A percentile compares a stretch with the other conserved stretches of the same genome.
Conservation (phyloP, 768 basidiomycete species). For the Rhodosporidiobolus odoratus region DNA sequence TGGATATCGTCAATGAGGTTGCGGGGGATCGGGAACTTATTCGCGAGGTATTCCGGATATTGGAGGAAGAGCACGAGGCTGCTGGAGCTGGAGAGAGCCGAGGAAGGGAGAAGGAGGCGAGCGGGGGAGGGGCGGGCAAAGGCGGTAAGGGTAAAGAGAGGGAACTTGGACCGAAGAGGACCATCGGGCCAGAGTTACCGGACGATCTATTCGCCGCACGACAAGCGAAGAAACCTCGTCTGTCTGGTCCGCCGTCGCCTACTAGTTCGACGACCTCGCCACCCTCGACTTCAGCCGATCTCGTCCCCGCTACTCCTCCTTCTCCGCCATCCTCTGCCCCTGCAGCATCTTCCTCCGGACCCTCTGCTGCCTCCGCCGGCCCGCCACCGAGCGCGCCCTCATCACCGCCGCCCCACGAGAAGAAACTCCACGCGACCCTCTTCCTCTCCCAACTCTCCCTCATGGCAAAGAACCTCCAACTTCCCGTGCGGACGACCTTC, state of each 20-base stretch:
- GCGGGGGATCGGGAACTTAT: conserved; percentile 72
- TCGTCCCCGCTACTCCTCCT: background rate
- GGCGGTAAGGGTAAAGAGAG: conserved; percentile 33
- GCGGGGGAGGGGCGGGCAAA: background rate
- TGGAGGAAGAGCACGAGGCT: conserved; percentile 43
- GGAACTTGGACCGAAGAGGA: conserved; percentile 44
- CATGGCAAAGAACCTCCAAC: conserved; percentile 95
- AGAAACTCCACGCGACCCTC: conserved; percentile 66
- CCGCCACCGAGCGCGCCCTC: background rate
- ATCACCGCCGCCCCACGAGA: background rate
- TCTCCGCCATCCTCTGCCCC: background rate
- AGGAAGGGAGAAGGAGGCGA: conserved; percentile 45
- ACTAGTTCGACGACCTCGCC: background rate
- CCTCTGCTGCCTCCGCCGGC: conserved; percentile 7
- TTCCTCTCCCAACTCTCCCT: conserved; percentile 86
- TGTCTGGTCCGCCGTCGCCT: background rate
- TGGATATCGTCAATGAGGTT: conserved; percentile 89
- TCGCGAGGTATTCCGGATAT: conserved; percentile 67
- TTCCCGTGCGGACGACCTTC: conserved; percentile 73
- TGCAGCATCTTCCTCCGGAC: background rate
- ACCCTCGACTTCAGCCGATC: background rate
- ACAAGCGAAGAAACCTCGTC: conserved; percentile 10
- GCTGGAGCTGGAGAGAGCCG: conserved; percentile 1
- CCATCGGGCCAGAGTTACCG: conserved; percentile 18
- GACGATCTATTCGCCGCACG: background rate